Evolutionary conservation across 805 yeast genomes (phyloP).

Genomic region (Komagataella pseudopastoris): DNA sequence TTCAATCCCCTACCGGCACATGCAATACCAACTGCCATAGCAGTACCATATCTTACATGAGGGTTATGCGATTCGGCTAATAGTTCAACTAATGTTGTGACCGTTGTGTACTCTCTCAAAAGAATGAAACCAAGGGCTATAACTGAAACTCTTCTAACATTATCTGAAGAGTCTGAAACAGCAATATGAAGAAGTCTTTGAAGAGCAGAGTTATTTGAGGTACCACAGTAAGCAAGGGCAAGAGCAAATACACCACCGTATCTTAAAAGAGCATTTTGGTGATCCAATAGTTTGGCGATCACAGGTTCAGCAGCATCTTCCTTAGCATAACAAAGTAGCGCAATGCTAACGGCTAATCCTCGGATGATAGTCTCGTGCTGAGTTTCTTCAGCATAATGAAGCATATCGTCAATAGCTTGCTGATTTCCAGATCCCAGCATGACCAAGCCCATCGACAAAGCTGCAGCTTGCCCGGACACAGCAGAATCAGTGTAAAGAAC

Average conservation of each 20-base stretch:
- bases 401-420: slow-evolving; percentile 62
- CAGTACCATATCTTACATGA: slow-evolving; percentile 96
- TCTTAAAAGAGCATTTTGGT: slow-evolving; percentile 75
- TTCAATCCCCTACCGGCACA: slow-evolving; percentile 90
- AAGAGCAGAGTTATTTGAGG: slow-evolving; percentile 82
- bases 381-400: slow-evolving; percentile 85
- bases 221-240: slow-evolving; percentile 94
- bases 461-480: slow-evolving; percentile 92
- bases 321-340: slow-evolving; percentile 73
- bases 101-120: slow-evolving; percentile 81
- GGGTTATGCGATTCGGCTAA: slow-evolving; percentile 93
- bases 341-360: slow-evolving; percentile 84
- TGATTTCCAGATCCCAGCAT: slow-evolving; percentile 85
- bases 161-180: slow-evolving; percentile 92
- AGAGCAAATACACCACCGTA: slow-evolving; percentile 94
- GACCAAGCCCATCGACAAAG: slow-evolving; percentile 88
- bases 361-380: slow-evolving; percentile 92
- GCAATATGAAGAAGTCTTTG: slow-evolving; percentile 82
- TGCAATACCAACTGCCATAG: slow-evolving; percentile 91
- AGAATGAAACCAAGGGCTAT: slow-evolving; percentile 83
- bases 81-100: slow-evolving; percentile 89
- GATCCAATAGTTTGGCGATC: slow-evolving; percentile 52
- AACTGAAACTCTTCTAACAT: slow-evolving; percentile 93
- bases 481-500: slow-evolving; percentile 87
- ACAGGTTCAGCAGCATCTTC: slow-evolving; percentile 67